These are phyloP conservation scores for Populus davidiana DNA, from an alignment of 345 rosid species.

Conservation along the genomic window DNA sequence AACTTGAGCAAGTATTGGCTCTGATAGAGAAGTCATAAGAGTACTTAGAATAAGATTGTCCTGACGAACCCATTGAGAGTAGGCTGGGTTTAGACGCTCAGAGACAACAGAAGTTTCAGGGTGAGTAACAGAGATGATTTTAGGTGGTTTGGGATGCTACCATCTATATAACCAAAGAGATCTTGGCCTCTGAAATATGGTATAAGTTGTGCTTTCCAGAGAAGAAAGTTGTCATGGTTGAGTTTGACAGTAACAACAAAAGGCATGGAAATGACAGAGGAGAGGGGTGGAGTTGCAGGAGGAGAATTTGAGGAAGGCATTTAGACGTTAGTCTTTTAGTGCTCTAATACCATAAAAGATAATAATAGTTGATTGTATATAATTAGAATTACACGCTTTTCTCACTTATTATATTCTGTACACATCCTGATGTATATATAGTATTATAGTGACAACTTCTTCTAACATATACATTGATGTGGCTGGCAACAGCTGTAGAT, in stretches of 20 bases:
- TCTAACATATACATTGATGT: too few relatives aligned
- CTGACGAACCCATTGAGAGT: neutral
- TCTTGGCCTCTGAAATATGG: neutral
- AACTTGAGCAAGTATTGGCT: neutral
- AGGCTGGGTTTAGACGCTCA: neutral
- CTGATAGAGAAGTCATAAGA: neutral
- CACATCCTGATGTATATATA: too few relatives aligned
- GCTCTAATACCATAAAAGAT: too few relatives aligned
- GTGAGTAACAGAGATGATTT: neutral
- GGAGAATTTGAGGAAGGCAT: too few relatives aligned
- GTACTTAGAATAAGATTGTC: neutral
- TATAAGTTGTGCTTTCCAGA: too few relatives aligned
- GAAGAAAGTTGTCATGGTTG: neutral
- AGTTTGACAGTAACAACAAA: neutral
- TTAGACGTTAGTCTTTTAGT: too few relatives aligned
- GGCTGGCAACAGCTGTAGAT: too few relatives aligned
- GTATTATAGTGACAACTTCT: too few relatives aligned
- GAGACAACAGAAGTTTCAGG: neutral
- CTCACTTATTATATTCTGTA: fast-evolving
- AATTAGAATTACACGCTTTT: too few relatives aligned
- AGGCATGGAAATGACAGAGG: neutral
- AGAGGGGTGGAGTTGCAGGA: too few relatives aligned
- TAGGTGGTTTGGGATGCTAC: neutral
- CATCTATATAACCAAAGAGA: neutral
- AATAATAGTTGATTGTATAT: neutral